A percentile compares a stretch with the other conserved stretches of the same genome.
Conservation (phyloP, 2,329 filamentous ascomycete genomes). For the Periconia sp. region DNA sequence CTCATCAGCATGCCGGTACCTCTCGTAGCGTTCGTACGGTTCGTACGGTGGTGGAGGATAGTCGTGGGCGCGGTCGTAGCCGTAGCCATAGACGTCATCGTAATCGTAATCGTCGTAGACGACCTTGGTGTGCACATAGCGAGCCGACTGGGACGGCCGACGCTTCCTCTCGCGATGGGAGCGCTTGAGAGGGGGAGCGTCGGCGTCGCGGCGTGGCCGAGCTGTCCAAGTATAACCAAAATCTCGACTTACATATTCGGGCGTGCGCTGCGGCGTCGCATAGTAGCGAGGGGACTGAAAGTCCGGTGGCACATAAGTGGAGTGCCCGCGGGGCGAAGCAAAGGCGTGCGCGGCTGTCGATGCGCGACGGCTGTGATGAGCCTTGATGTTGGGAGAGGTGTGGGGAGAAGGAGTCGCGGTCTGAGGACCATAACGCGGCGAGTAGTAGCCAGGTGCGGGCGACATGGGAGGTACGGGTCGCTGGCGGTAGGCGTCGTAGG, state of each 20-base stretch:
- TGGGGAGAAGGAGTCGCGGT: conserved; percentile 51
- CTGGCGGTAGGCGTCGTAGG: conserved; percentile 33
- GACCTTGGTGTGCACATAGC: conserved; percentile 59
- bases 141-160: conserved; percentile 54
- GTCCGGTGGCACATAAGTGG: conserved; percentile 48
- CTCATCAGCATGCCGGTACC: conserved; percentile 59
- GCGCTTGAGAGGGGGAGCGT: conserved; percentile 43
- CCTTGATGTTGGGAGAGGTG: conserved; percentile 47
- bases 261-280: conserved; percentile 57
- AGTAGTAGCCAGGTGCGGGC: conserved; percentile 54
- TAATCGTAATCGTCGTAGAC: conserved; percentile 55
- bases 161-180: conserved; percentile 48
- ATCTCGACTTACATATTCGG: conserved; percentile 65
- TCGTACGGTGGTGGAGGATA: conserved; percentile 44
- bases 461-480: conserved; percentile 46
- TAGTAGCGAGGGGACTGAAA: conserved; percentile 41
- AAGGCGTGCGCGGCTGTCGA: conserved; percentile 52
- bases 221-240: conserved; percentile 52
- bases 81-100: conserved; percentile 48
- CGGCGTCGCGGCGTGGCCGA: conserved; percentile 42
- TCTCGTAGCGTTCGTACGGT: conserved; percentile 55
- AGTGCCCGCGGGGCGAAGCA: conserved; percentile 35
- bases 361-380: conserved; percentile 60
- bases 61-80: conserved; percentile 48
- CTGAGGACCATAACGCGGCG: conserved; percentile 54